Evolutionary conservation across 495 filamentous ascomycete species (phyloP), one percentile per base, ranked within the genome.

Genomic region (Talaromyces ruber): DNA sequence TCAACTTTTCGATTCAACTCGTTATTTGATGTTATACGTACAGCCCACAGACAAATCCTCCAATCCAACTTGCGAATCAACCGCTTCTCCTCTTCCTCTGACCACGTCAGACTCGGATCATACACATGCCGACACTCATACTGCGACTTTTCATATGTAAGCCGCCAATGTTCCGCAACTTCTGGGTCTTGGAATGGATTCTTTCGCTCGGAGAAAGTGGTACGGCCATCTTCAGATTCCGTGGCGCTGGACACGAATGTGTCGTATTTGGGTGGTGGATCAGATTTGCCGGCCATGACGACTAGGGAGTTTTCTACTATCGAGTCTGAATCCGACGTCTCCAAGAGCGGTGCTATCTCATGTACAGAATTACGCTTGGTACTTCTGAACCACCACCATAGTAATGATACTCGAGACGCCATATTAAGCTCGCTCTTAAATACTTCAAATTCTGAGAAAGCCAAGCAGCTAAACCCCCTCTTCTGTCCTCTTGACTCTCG

Each of bases 101-200:
- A 73, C 81, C 81, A 84, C 26, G 64, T 69, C 59, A 74, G 73
- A 3, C 64, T 63, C 52, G 60, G 60, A 61, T 83, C 79, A 63
- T 81, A 88, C 4, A 81, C 76, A 71, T 88, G 84, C 1, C 78
- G 74, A 68, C 82, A 81, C 67, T 80, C 77, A 63, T 81, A 81
- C 25, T 76, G 54, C 0, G 81, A 77, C 24, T 79, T 74, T 54
- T 83, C 78, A 64, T 83, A 83, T 0, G 79, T 68, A 0, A 65
- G 47, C 0, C 70, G 66, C 74, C 78, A 83, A 59, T 74, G 72
- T n/a, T 74, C 74, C 0, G 79, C 79, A 2, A 78, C 70, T 3
- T 70, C 68, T 3, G 79, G 74, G 61, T 83, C 75, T 0, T 72
- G 64, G 55, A 83, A 83, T 9, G 73, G 72, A 56, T 74, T 74